phyloP scores from a whole-genome alignment of 768 basidiomycete species.

The Mycena capillaripes region DNA sequence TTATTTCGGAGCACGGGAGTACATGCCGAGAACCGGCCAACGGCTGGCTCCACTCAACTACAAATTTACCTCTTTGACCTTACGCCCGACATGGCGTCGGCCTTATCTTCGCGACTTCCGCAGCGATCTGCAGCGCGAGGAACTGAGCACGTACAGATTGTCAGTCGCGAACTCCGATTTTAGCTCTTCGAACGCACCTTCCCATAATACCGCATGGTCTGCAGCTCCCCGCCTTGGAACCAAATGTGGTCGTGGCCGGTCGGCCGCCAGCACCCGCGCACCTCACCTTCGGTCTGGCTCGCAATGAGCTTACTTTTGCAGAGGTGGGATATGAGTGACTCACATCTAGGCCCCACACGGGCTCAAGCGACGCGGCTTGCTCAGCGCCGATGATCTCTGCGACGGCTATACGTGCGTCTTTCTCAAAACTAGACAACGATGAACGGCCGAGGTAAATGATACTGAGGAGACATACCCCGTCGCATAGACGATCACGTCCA shows the following conservation, averaged over 20 bases:
- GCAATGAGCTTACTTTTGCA: background rate
- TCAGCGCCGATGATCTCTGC: slow-evolving; percentile 23
- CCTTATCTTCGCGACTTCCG: slow-evolving; percentile 27
- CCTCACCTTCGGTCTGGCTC: slow-evolving; percentile 44
- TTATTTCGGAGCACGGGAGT: too few species aligned
- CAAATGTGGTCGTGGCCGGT: slow-evolving; percentile 42
- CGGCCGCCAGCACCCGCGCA: slow-evolving; percentile 44
- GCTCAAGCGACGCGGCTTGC: slow-evolving; percentile 33
- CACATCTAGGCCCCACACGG: slow-evolving; percentile 46
- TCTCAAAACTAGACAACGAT: slow-evolving; percentile 44
- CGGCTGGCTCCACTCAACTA: too few species aligned
- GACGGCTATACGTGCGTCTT: slow-evolving; percentile 24
- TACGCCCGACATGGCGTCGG: slow-evolving; percentile 23
- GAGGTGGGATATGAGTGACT: background rate
- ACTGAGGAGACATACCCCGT: slow-evolving; percentile 53
- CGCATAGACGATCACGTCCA: slow-evolving; percentile 64
- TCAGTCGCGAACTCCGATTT: background rate
- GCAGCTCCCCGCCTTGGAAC: slow-evolving; percentile 37
- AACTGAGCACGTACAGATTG: slow-evolving; percentile 3
- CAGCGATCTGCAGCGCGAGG: slow-evolving; percentile 34
- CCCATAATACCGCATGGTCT: slow-evolving; percentile 34
- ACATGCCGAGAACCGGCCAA: too few species aligned
- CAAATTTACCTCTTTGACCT: too few species aligned
- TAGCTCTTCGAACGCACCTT: slow-evolving; percentile 3
- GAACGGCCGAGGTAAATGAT: background rate